Evolutionary conservation across 2,329 filamentous ascomycete species (phyloP).

Genomic region (Apiospora pterosperma): DNA sequence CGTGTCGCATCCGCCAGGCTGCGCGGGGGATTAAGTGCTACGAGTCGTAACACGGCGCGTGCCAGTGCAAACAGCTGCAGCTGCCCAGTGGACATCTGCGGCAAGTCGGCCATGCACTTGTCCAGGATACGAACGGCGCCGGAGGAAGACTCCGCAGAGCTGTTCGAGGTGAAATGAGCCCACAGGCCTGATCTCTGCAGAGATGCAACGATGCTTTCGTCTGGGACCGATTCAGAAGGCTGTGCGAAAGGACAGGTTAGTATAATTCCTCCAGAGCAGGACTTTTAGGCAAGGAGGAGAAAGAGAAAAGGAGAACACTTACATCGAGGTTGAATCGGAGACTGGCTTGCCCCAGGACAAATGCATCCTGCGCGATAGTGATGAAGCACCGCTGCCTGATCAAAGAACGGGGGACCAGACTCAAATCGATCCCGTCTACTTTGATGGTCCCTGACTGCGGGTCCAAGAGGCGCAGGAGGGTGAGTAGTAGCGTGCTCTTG

Average conservation of each 20-base stretch:
- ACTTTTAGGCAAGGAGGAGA: too few relatives aligned
- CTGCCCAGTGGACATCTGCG: constrained; percentile 29
- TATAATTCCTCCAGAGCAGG: too few relatives aligned
- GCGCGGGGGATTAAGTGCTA: too few relatives aligned
- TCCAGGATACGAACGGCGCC: constrained; percentile 19
- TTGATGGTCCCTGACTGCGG: constrained; percentile 20
- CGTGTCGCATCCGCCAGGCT: constrained; percentile 4
- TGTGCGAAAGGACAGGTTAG: too few relatives aligned
- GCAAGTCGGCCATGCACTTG: constrained; percentile 19
- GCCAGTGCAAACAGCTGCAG: constrained; percentile 29
- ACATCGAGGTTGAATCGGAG: constrained; percentile 29
- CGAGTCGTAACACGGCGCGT: constrained; percentile 26
- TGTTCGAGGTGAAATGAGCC: constrained; percentile 12
- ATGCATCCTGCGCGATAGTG: constrained; percentile 27
- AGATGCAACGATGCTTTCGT: constrained; percentile 14
- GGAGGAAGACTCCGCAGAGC: background rate
- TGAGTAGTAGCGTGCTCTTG: constrained; percentile 28
- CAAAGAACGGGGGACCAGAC: constrained; percentile 14
- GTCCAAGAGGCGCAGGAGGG: constrained; percentile 21
- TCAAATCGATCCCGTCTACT: constrained; percentile 26
- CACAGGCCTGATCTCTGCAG: constrained; percentile 15
- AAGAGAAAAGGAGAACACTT: too few relatives aligned
- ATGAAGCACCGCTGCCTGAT: constrained; percentile 27
- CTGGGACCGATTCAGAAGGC: constrained; percentile 13
- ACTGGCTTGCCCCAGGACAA: constrained; percentile 20